A percentile compares a stretch with the other conserved stretches of the same genome.
Evolutionary conservation across 2,329 filamentous ascomycete genomes (phyloP).

Genomic region (Parascedosporium putredinis): DNA sequence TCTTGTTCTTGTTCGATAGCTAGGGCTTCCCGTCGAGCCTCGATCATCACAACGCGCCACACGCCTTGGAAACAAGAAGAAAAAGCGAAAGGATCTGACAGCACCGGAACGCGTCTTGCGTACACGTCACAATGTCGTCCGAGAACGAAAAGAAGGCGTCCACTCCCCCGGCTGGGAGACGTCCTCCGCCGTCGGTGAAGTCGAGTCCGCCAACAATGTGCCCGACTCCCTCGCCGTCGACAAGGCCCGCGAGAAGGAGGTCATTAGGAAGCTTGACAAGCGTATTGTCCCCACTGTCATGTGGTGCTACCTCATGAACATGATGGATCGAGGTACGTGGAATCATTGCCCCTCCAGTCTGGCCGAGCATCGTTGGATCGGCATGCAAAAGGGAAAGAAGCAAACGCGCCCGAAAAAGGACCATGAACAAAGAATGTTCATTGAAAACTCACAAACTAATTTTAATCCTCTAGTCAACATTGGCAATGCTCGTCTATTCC

Average conservation of each 20-base stretch:
- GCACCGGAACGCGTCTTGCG: too few relatives aligned
- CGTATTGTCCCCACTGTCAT: slow-evolving; percentile 22
- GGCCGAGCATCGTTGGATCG: too few relatives aligned
- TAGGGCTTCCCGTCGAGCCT: too few relatives aligned
- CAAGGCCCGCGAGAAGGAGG: background rate
- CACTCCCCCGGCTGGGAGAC: background rate
- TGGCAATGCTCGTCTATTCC: slow-evolving; percentile 52
- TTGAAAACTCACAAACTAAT: too few relatives aligned
- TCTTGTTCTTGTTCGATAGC: too few relatives aligned
- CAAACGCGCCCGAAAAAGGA: too few relatives aligned
- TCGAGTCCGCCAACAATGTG: background rate
- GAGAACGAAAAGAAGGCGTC: slow-evolving; percentile 4
- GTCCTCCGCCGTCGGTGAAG: background rate
- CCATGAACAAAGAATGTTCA: too few relatives aligned
- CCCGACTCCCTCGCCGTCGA: background rate
- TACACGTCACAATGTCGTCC: slow-evolving; percentile 4
- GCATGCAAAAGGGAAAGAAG: too few relatives aligned
- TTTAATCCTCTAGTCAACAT: slow-evolving; percentile 57
- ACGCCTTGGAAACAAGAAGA: background rate
- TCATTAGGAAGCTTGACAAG: slow-evolving; percentile 19
- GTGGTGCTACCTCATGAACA: slow-evolving; percentile 25
- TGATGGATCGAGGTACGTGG: slow-evolving; percentile 23
- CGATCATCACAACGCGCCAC: too few relatives aligned
- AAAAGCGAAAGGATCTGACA: background rate
- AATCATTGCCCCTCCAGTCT: too few relatives aligned